Evolutionary conservation across 2,329 filamentous ascomycete species (phyloP).

Genomic region (Gnomoniopsis smithogilvyi): DNA sequence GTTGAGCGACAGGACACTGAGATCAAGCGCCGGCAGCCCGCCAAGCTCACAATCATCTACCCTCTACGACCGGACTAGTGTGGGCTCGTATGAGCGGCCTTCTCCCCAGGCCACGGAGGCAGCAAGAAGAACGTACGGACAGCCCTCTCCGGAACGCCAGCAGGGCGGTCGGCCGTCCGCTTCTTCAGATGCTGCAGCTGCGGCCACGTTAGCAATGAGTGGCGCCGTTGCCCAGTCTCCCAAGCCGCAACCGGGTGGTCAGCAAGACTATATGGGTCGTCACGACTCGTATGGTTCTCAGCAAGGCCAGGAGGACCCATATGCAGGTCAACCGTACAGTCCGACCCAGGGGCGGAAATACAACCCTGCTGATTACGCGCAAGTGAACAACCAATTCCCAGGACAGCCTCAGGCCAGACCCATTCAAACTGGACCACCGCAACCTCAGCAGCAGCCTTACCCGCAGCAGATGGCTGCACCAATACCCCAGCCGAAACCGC

Average conservation of each 20-base stretch:
- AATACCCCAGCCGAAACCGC: constrained; percentile 35
- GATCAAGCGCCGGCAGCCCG: constrained; percentile 48
- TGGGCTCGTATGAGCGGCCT: constrained; percentile 24
- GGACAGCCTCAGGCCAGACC: constrained; percentile 36
- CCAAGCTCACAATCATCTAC: constrained; percentile 30
- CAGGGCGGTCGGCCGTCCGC: constrained; percentile 53
- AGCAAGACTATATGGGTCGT: constrained; percentile 32
- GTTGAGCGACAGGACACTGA: constrained; percentile 65
- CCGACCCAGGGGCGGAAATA: constrained; percentile 61
- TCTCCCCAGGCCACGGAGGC: constrained; percentile 58
- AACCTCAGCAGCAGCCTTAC: constrained; percentile 33
- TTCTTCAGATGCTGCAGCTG: constrained; percentile 46
- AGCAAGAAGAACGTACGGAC: constrained; percentile 61
- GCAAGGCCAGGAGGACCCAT: constrained; percentile 34
- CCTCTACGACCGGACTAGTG: constrained; percentile 17
- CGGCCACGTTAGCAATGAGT: constrained; percentile 59
- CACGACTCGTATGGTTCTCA: constrained; percentile 26
- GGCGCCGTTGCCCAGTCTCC: constrained; percentile 37
- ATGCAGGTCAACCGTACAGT: constrained; percentile 35
- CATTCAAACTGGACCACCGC: constrained; percentile 30
- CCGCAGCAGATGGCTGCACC: constrained; percentile 26
- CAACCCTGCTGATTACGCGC: constrained; percentile 75
- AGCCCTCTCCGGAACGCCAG: constrained; percentile 44
- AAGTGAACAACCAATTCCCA: constrained; percentile 40
- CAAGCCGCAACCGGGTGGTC: constrained; percentile 26